Conservation (phyloP, 805 yeast species). For the Wickerhamomyces chambardii region DNA sequence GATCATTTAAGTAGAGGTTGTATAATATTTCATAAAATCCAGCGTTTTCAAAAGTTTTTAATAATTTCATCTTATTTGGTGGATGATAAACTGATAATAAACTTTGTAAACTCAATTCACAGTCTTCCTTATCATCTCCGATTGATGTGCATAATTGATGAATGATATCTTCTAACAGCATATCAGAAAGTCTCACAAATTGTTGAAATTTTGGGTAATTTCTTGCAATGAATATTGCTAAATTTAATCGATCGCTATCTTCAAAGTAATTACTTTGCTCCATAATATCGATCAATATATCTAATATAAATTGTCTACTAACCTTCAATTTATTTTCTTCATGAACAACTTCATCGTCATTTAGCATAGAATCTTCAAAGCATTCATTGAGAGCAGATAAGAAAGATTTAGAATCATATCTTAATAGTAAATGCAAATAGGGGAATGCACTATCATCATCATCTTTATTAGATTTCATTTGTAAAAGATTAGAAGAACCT, state of each 20-base stretch:
- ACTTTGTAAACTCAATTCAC: constrained; percentile 71
- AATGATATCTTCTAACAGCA: constrained; percentile 38
- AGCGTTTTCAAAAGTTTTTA: constrained; percentile 42
- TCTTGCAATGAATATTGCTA: constrained; percentile 68
- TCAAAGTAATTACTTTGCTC: constrained; percentile 24
- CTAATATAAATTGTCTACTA: constrained; percentile 71
- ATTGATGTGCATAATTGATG: constrained; percentile 37
- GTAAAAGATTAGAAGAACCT: constrained; percentile 23
- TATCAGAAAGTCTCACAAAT: constrained; percentile 65
- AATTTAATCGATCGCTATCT: constrained; percentile 19
- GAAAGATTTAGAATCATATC: constrained; percentile 46
- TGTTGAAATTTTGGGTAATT: constrained; percentile 83
- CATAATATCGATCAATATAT: constrained; percentile 55
- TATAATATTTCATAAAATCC: constrained; percentile 52
- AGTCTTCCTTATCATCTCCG: constrained; percentile 35
- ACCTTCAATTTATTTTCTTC: constrained; percentile 23
- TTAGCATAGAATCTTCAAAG: constrained; percentile 70
- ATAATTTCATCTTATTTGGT: constrained; percentile 35
- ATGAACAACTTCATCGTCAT: constrained; percentile 40
- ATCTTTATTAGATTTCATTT: constrained; percentile 15
- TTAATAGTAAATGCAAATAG: constrained; percentile 50
- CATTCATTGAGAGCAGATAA: constrained; percentile 69
- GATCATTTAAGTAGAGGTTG: constrained; percentile 44
- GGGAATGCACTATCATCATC: constrained; percentile 53
- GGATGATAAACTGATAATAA: constrained; percentile 62